Evolutionary conservation across 208 protist genomes (phyloP), one percentile per base, ranked within the genome.

Genomic region (Naegleria lovaniensis): DNA sequence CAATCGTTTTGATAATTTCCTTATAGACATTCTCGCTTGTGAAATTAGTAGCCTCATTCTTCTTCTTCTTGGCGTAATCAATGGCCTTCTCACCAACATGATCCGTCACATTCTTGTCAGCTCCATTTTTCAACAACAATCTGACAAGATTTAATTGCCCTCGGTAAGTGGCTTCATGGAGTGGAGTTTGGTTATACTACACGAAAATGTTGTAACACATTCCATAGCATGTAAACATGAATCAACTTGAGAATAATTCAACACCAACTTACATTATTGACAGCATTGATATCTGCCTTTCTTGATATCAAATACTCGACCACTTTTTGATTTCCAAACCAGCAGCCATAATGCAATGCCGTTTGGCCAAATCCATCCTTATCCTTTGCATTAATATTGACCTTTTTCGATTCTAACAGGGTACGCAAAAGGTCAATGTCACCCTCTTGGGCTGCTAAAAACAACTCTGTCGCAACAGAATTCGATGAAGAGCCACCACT

Each of bases 121-220:
- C 85, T 36, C 85, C 85, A 6, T 9, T 36, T 29, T 90, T 33
- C 13, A 90, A 2, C 22, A 90, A 83, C 0, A 43, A 55, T 83
- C 4, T 16, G 19, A 90, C 86, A 83, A 90, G 40, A 43, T 55
- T 39, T 9, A 55, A 1, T 43, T 90, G 86, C 40, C 55, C 86
- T 75, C 40, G 36, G 25, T 22, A 90, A 43, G 22, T 16, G 25
- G 86, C 86, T 39, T 41, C 39, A 43, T 90, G 86, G 0, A 90
- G 39, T 7, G 86, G 86, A 6, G 86, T 85, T 79, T 79, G 67
- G 9, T 79, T 79, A n/a, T 79, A 79, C 67, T 79, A 25, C n/a
- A 2, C 5, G 5, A 19, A 58, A 58, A 19, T 58, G 15, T 58
- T 5, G 51, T 19, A 58, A 58, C 9, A 58, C 15, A n/a, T n/a